Base-by-base conservation (phyloP, 2,329 filamentous ascomycete species). In the Claviceps pazoutovae region DNA sequence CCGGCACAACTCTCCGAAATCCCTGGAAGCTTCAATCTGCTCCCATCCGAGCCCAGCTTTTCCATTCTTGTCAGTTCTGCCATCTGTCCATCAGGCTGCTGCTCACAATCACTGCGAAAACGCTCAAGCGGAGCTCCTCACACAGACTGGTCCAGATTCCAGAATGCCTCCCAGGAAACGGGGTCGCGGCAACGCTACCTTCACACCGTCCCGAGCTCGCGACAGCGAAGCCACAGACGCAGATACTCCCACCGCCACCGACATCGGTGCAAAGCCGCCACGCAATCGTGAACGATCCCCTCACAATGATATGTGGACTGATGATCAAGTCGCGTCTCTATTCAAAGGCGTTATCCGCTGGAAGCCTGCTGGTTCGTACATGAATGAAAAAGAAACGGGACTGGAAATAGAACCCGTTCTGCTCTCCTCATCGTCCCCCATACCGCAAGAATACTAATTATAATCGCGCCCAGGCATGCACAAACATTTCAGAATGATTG, bases 341-440 rank as follows among this genome's bases (percentile, higher is more conserved):
- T 88, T 95, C 71, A 96, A 96, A 65, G 88, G 83, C 50, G 84
- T 97, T 58, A 90, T 97, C 57, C 79, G 83, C 63, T 95, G 87
- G 85, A 98, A 98, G 65, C 93, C 93, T n/a, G 91, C 91, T 42
- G 91, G 89, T 88, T 64, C 58, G 64, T 56, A n/a, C 11, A 19
- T 13, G 16, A 7, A 34, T 11, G 1, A 36, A 26, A 36, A 36
- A 11, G 1, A 36, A 46, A 34, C 34, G 4, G 9, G 19, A 36
- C 3, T 11, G 11, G 11, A 5, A 46, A 19, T 2, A 26, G 21
- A 44, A 44, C n/a, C 13, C 11, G 14, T 23, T 21, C 41, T 43
- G 19, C 14, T 14, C 17, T 43, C 23, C 30, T 39, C 23, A 16
- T 19, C 16, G 23, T 46, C n/a, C n/a, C 7, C 9, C 45, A 11